These are phyloP conservation scores for Evernia prunastri DNA, from an alignment of 495 filamentous ascomycete species.

Conservation along the genomic window DNA sequence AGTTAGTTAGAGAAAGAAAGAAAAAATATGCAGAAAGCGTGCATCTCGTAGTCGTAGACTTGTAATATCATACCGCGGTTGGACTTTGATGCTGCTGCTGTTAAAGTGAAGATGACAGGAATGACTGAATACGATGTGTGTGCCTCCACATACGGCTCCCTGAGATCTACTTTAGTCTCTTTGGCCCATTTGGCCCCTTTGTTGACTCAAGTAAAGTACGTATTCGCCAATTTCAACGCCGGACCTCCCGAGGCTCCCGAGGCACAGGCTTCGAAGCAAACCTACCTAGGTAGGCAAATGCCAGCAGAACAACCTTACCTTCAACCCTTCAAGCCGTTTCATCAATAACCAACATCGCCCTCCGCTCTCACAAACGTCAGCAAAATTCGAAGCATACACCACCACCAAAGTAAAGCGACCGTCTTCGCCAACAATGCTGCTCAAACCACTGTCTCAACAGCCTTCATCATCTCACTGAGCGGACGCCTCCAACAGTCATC, in stretches of 20 bases:
- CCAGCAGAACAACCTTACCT: neutral
- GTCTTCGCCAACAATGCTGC: neutral
- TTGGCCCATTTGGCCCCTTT: neutral
- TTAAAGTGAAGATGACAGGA: neutral
- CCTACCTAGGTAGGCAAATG: too few relatives aligned
- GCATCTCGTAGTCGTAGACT: neutral
- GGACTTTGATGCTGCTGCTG: neutral
- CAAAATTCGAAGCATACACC: neutral
- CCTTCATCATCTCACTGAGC: neutral
- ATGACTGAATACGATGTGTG: neutral
- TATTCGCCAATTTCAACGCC: neutral
- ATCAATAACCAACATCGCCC: neutral
- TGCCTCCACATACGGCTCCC: neutral
- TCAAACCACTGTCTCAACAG: neutral
- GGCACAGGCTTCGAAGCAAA: neutral
- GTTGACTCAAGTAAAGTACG: conserved; percentile 1
- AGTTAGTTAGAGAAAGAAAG: too few relatives aligned
- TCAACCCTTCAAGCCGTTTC: too few relatives aligned
- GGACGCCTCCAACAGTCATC: neutral
- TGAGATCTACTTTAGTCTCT: neutral
- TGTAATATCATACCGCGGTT: neutral
- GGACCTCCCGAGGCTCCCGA: conserved; percentile 2
- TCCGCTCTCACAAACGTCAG: neutral
- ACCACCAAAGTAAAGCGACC: neutral
- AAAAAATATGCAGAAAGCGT: too few relatives aligned